Percentiles rank a stretch among this genome's conserved stretches.
Conservation (phyloP, 2,329 filamentous ascomycete species). For the Periconia sp. region DNA sequence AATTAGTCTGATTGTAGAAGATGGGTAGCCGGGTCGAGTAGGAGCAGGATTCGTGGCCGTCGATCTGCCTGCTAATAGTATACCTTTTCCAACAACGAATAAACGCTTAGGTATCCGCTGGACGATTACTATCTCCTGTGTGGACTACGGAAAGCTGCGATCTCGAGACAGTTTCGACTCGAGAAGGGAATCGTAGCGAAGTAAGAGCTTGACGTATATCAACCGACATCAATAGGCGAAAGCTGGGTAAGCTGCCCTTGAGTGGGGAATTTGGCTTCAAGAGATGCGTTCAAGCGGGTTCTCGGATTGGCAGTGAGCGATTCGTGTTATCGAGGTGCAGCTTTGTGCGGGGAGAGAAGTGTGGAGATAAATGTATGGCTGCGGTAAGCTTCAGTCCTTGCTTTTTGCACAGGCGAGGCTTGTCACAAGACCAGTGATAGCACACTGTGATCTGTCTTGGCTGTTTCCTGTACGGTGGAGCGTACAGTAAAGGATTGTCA, state of each 20-base stretch:
- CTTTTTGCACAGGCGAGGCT: slow-evolving; percentile 26
- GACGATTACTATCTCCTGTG: slow-evolving; percentile 59
- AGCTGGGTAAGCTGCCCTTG: slow-evolving; percentile 36
- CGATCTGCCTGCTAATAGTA: slow-evolving; percentile 42
- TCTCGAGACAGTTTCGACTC: slow-evolving; percentile 63
- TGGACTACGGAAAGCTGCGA: slow-evolving; percentile 62
- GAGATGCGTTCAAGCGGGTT: slow-evolving; percentile 23
- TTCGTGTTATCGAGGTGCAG: slow-evolving; percentile 27
- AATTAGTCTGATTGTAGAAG: slow-evolving; percentile 41
- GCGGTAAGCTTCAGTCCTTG: slow-evolving; percentile 22
- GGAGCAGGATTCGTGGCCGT: slow-evolving; percentile 40
- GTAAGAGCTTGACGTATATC: slow-evolving; percentile 61
- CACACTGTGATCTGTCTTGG: slow-evolving; percentile 40
- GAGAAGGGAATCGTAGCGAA: slow-evolving; percentile 61
- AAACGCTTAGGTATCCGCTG: slow-evolving; percentile 47
- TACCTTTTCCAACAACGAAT: slow-evolving; percentile 40
- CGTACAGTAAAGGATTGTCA: slow-evolving; percentile 26
- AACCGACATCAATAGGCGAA: slow-evolving; percentile 63
- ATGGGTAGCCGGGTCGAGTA: slow-evolving; percentile 30
- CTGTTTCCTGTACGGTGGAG: slow-evolving; percentile 22
- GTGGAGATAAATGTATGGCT: slow-evolving; percentile 30
- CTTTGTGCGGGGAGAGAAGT: slow-evolving; percentile 23
- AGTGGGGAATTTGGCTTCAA: slow-evolving; percentile 17
- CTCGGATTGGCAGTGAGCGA: slow-evolving; percentile 21
- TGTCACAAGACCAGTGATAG: slow-evolving; percentile 43